phyloP scores from a whole-genome alignment of 2,329 filamentous ascomycete species.

The Fusarium pseudocircinatum region DNA sequence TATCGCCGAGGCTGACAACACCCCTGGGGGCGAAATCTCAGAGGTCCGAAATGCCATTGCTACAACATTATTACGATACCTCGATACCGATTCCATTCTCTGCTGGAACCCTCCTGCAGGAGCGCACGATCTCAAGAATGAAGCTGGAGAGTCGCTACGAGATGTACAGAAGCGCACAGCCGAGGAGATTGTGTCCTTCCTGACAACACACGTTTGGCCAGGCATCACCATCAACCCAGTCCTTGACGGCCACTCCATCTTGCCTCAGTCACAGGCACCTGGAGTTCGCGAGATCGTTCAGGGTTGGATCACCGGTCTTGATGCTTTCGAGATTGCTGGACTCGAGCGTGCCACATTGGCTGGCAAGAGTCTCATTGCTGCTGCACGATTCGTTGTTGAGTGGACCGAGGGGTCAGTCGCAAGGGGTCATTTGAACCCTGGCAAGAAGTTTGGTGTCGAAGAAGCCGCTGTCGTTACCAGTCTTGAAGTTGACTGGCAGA shows the following conservation, averaged over 20 bases:
- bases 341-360: slow-evolving; percentile 86
- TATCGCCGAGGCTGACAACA: slow-evolving; percentile 73
- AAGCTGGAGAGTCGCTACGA: slow-evolving; percentile 69
- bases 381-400: slow-evolving; percentile 79
- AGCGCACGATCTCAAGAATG: slow-evolving; percentile 58
- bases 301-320: slow-evolving; percentile 78
- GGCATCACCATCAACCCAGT: slow-evolving; percentile 81
- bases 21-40: slow-evolving; percentile 46
- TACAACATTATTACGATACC: slow-evolving; percentile 79
- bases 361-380: slow-evolving; percentile 85
- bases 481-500: slow-evolving; percentile 92
- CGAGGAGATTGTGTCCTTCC: slow-evolving; percentile 74
- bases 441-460: slow-evolving; percentile 75
- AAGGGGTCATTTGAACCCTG: slow-evolving; percentile 51
- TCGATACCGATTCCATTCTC: slow-evolving; percentile 90
- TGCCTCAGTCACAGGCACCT: slow-evolving; percentile 77
- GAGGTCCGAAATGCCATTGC: slow-evolving; percentile 72
- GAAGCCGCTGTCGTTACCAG: slow-evolving; percentile 82
- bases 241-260: slow-evolving; percentile 80
- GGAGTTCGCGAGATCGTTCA: slow-evolving; percentile 80
- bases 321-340: slow-evolving; percentile 84
- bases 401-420: slow-evolving; percentile 81
- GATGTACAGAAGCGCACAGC: slow-evolving; percentile 77
- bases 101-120: slow-evolving; percentile 79
- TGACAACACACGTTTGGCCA: slow-evolving; percentile 82